Percentiles rank a stretch among this genome's conserved stretches.
phyloP scores from a whole-genome alignment of 1,284 basidiomycete genomes.

The Pascua guehoae region DNA sequence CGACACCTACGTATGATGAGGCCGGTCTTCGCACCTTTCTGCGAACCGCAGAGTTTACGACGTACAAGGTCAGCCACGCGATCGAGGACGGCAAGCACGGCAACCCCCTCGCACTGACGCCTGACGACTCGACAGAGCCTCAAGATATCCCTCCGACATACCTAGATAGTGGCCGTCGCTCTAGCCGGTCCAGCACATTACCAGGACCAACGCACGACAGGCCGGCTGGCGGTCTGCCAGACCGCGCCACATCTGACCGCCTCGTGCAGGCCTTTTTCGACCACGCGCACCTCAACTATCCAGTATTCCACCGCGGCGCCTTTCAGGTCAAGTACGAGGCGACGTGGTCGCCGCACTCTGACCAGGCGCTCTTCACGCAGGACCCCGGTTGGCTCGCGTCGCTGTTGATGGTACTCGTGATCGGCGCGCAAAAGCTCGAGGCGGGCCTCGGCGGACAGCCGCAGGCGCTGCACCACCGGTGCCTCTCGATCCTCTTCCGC shows the following conservation, averaged over 20 bases:
- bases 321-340: conserved; percentile 15
- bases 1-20: conserved; percentile 15
- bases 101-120: too few species aligned
- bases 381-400: conserved; percentile 12
- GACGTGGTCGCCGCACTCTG: background rate
- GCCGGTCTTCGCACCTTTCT: conserved; percentile 14
- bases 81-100: too few species aligned
- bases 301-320: conserved; percentile 17
- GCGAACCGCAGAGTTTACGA: conserved; percentile 21
- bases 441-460: background rate
- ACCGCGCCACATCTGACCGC: background rate
- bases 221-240: conserved; percentile 2
- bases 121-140: too few species aligned
- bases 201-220: background rate
- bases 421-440: conserved; percentile 21
- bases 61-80: background rate
- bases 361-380: background rate
- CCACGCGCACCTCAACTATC: conserved; percentile 19
- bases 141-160: too few species aligned
- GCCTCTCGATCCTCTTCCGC: conserved; percentile 13
- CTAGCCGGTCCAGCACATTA: too few species aligned
- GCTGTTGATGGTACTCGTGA: conserved; percentile 16
- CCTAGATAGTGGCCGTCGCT: too few species aligned
- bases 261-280: conserved; percentile 18
- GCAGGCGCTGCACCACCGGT: conserved; percentile 8